Conservation (phyloP, 352 stramenopile species). For the Phytophthora crassamura region DNA sequence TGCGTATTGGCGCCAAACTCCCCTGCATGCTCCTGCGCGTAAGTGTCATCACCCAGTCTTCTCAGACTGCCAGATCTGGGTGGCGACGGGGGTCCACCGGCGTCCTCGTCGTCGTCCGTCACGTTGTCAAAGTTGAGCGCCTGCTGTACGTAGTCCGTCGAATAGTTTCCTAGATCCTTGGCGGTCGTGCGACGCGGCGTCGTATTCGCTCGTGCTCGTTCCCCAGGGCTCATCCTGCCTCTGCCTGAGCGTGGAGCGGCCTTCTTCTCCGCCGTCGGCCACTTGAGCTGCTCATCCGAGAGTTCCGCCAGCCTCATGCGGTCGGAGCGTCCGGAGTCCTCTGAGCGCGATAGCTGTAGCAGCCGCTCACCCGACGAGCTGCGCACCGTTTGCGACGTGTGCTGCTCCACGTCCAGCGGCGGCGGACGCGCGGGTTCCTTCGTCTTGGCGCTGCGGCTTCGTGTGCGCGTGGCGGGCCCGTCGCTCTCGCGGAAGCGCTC, state of each 20-base stretch:
- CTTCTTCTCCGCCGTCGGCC: conserved; percentile 36
- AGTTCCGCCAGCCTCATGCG: conserved; percentile 83
- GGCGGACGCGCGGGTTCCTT: conserved; percentile 12
- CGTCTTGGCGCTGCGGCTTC: conserved; percentile 27
- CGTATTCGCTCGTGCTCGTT: conserved; percentile 35
- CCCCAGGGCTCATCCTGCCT: conserved; percentile 37
- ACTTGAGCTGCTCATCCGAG: conserved; percentile 70
- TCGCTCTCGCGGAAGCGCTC: conserved; percentile 32
- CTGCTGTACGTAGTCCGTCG: conserved; percentile 80
- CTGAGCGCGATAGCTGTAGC: conserved; percentile 53
- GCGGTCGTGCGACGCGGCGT: conserved; percentile 53
- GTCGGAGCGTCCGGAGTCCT: conserved; percentile 58
- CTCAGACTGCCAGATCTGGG: conserved; percentile 20
- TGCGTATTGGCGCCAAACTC: conserved; percentile 37
- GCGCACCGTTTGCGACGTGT: conserved; percentile 43
- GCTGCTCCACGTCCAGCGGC: conserved; percentile 31
- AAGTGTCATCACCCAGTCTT: conserved; percentile 16
- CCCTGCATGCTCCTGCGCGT: conserved; percentile 24
- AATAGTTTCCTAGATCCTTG: conserved; percentile 67
- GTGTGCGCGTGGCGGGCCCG: conserved; percentile 35
- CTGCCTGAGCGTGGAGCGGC: conserved; percentile 4
- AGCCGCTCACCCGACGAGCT: conserved; percentile 52
- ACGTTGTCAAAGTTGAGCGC: conserved; percentile 76
- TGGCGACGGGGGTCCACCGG: conserved; percentile 8
- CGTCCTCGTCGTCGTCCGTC: conserved; percentile 49